phyloP scores from a whole-genome alignment of 768 basidiomycete genomes.

The Saitozyma podzolica region DNA sequence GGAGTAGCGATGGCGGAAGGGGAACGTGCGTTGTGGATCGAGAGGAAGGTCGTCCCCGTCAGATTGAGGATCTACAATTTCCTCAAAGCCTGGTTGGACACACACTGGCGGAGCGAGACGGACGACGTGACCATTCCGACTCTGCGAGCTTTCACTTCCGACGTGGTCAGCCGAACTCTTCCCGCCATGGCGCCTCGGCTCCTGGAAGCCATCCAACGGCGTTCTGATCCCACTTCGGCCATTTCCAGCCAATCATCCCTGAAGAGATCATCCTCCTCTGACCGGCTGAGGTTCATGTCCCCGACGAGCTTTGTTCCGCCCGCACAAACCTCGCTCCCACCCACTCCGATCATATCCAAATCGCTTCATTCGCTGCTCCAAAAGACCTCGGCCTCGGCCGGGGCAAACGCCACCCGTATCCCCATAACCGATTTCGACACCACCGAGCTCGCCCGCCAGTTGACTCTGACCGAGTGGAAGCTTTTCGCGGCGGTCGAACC shows the following conservation, averaged over 20 bases:
- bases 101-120: conserved; percentile 75
- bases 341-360: conserved; percentile 83
- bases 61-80: conserved; percentile 88
- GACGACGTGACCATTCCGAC: conserved; percentile 64
- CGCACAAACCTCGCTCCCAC: conserved; percentile 55
- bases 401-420: conserved; percentile 54
- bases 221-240: conserved; percentile 8
- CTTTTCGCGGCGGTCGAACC: conserved; percentile 82
- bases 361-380: conserved; percentile 67
- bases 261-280: conserved; percentile 53
- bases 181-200: conserved; percentile 51
- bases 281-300: conserved; percentile 56
- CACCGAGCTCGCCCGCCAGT: conserved; percentile 85
- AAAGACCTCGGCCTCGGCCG: conserved; percentile 48
- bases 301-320: conserved; percentile 4
- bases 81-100: conserved; percentile 90
- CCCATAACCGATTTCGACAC: conserved; percentile 87
- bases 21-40: conserved; percentile 68
- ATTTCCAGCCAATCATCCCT: conserved; percentile 2
- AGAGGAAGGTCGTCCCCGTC: conserved; percentile 83
- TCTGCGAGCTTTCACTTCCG: conserved; percentile 48
- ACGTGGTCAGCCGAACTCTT: conserved; percentile 43
- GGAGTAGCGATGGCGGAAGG: conserved; percentile 54
- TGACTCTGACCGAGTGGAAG: conserved; percentile 89
- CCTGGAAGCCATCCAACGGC: conserved; percentile 47